A percentile compares a stretch with the other conserved stretches of the same genome.
These are phyloP conservation scores for Theobroma grandiflorum DNA, from an alignment of 441 rosid species.

Conservation along the genomic window DNA sequence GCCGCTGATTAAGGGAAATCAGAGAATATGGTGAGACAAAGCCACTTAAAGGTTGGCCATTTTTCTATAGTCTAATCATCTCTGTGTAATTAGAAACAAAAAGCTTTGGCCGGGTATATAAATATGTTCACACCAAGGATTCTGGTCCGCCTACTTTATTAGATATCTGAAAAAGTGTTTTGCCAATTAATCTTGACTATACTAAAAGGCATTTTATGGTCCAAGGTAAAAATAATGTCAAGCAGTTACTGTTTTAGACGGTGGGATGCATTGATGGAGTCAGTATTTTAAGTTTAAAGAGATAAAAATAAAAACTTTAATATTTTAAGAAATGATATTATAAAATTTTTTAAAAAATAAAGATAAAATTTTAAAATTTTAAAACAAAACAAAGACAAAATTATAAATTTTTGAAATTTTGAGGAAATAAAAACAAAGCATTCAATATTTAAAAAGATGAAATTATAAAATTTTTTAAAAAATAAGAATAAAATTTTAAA, in stretches of 20 bases:
- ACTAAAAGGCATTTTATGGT: neutral
- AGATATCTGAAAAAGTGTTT: neutral
- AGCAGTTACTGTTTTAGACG: neutral
- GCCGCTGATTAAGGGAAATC: slow-evolving; percentile 21
- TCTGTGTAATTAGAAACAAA: neutral
- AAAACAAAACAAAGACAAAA: too few species aligned
- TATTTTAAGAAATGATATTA: too few species aligned
- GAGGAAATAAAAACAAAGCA: too few species aligned
- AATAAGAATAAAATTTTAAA: too few species aligned
- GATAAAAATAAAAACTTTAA: too few species aligned
- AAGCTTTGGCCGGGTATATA: neutral
- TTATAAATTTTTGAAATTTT: too few species aligned
- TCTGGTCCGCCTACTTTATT: neutral
- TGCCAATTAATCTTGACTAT: neutral
- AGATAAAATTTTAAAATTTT: too few species aligned
- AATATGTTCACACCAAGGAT: neutral
- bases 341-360: too few species aligned
- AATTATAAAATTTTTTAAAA: too few species aligned
- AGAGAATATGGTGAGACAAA: neutral
- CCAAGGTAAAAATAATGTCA: neutral
- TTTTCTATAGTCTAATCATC: neutral
- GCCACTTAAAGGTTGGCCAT: neutral
- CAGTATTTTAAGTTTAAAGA: too few species aligned
- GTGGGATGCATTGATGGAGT: too few species aligned
- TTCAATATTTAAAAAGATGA: too few species aligned